Evolutionary conservation across 148 eudicot genomes (phyloP).

Genomic region (Rhododendron kiyosumense): DNA sequence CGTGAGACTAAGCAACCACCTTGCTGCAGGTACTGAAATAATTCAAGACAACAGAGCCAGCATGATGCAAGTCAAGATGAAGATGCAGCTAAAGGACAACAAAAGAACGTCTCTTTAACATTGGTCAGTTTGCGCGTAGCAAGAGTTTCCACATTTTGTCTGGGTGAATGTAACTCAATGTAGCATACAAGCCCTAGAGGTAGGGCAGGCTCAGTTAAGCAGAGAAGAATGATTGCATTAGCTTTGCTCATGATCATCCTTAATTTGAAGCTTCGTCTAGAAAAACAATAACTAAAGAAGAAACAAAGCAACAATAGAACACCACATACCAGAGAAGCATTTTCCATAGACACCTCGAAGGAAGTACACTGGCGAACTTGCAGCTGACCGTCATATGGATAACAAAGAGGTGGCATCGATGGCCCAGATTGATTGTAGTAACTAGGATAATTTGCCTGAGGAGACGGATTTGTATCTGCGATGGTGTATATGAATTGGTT

Average conservation of each 20-base stretch:
- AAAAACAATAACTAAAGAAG: neutral
- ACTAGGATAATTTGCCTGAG: constrained; percentile 25
- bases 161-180: neutral
- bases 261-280: neutral
- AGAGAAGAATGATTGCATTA: neutral
- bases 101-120: neutral
- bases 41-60: neutral
- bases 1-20: neutral
- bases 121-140: neutral
- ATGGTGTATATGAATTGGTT: constrained; percentile 61
- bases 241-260: neutral
- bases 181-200: neutral
- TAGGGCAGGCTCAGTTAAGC: neutral
- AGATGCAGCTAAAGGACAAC: neutral
- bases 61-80: neutral
- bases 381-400: constrained; percentile 64
- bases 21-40: neutral
- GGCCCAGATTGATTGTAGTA: constrained; percentile 94
- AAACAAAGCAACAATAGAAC: neutral
- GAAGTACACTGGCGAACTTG: constrained; percentile 63
- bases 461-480: constrained; percentile 62
- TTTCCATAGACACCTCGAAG: constrained; percentile 56
- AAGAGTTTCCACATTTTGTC: neutral
- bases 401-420: constrained; percentile 69
- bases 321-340: constrained; percentile 68